Evolutionary conservation across 257 asterid genomes (phyloP).

Genomic region (Capsicum baccatum): DNA sequence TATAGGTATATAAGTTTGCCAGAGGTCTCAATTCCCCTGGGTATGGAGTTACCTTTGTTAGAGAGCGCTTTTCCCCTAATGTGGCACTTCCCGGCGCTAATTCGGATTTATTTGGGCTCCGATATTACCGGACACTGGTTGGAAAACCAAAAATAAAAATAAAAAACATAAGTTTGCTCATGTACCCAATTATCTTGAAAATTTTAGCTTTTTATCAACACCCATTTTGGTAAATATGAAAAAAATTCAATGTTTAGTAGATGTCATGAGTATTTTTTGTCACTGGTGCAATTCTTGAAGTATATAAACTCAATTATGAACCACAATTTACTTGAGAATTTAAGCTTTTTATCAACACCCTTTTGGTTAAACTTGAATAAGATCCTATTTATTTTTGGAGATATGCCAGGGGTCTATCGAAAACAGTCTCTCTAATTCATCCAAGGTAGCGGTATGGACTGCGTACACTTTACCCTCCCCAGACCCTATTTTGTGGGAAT

Average conservation of each 20-base stretch:
- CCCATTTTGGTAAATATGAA: neutral
- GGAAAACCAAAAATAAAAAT: too few species aligned
- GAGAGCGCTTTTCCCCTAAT: too few species aligned
- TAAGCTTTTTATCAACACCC: neutral
- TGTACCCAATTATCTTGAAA: neutral
- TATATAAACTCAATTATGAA: constrained; percentile 29
- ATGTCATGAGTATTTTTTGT: neutral
- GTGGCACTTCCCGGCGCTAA: too few species aligned
- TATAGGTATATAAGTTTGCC: constrained; percentile 26
- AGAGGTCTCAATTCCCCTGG: too few species aligned
- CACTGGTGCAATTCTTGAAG: constrained; percentile 85
- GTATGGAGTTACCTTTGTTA: too few species aligned
- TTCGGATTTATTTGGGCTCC: too few species aligned
- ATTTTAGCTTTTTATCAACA: neutral
- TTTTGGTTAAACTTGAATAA: neutral
- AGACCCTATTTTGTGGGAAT: too few species aligned
- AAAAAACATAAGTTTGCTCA: neutral
- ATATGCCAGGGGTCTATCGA: too few species aligned
- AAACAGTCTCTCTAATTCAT: too few species aligned
- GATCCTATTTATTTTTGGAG: too few species aligned
- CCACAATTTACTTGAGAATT: neutral
- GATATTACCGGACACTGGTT: neutral
- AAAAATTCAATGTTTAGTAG: neutral
- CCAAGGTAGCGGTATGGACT: too few species aligned
- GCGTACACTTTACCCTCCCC: too few species aligned